Percentiles rank a stretch among this genome's conserved stretches.
Evolutionary conservation across 2,329 filamentous ascomycete genomes (phyloP).

Genomic region (Leptographium lundbergii): DNA sequence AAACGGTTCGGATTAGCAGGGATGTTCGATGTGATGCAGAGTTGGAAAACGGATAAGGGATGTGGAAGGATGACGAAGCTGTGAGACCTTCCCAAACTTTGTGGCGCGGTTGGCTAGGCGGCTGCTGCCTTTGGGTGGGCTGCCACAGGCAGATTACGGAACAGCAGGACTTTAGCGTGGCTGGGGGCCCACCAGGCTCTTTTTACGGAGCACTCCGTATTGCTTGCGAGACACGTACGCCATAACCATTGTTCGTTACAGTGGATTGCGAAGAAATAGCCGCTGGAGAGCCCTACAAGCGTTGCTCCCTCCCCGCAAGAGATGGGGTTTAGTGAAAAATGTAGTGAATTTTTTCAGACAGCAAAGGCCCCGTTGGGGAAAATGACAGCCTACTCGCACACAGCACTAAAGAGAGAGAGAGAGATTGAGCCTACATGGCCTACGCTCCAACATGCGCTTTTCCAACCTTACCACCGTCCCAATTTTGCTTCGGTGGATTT

Average conservation of each 20-base stretch:
- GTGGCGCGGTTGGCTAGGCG: not conserved
- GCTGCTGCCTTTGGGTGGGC: not conserved
- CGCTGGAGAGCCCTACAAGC: no score
- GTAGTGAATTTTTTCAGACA: not conserved
- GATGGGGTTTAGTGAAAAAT: not conserved
- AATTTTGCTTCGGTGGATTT: not conserved
- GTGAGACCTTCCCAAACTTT: not conserved
- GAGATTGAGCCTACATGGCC: no score
- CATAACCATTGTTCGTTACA: no score
- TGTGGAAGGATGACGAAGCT: conserved; percentile 12
- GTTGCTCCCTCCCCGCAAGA: no score
- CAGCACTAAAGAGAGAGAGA: no score
- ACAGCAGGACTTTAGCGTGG: not conserved
- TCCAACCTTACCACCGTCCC: not conserved
- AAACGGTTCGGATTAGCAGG: not conserved
- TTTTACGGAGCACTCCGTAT: no score
- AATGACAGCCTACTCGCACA: not conserved
- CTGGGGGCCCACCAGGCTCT: not conserved
- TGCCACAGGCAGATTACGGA: not conserved
- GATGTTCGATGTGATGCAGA: not conserved
- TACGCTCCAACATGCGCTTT: not conserved
- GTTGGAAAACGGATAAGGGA: not conserved
- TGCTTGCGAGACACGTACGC: no score
- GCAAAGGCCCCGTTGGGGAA: not conserved
- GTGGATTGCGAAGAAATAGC: no score